Evolutionary conservation across 2,329 filamentous ascomycete genomes (phyloP), one percentile per base, ranked within the genome.

Genomic region (Monosporascus sp.): DNA sequence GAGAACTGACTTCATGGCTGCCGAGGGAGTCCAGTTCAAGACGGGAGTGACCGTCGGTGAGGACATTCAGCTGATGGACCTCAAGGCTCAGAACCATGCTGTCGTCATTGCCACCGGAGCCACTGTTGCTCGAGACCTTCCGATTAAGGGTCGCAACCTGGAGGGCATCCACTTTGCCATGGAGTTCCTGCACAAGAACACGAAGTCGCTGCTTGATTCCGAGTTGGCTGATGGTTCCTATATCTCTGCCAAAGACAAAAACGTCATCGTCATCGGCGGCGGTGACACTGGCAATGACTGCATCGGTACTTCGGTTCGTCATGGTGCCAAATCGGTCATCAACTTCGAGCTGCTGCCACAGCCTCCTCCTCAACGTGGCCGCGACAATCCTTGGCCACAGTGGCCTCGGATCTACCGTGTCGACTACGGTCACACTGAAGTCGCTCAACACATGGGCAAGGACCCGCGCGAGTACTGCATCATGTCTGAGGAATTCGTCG

Each of bases 251-350:
- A 96, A 96, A 77, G 91, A 85, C 75, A 97, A 97, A 82, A 79
- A 97, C 69, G 93, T 97, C 53, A 84, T 97, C 57, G 93, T 97
- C 67, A 97, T 97, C 72, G 93, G 93, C 68, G 93, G 93, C 76
- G 93, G 93, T 81, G 93, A 97, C 70, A 97, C 93, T 57, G 93
- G 93, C 69, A 97, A 97, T 68, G 93, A 97, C 73, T 97, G 93
- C 72, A 97, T 97, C 68, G 93, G 93, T 74, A 97, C 93, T 27
- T 96, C 92, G 11, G 88, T 96, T 55, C 91, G 93, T 51, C 93
- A 97, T 68, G 93, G 93, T 55, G 93, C 93, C 69, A 96, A 95
- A 75, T 96, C 90, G 1, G 90, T 97, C 59, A 89, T 89, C 74
- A 97, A 97, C 82, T 97, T 97, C 63, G 93, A 97, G 78, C 80